Percentiles rank a stretch among this genome's conserved stretches.
These are phyloP conservation scores for Cryphonectria parasitica DNA, from an alignment of 2,329 filamentous ascomycete genomes.

Conservation along the genomic window DNA sequence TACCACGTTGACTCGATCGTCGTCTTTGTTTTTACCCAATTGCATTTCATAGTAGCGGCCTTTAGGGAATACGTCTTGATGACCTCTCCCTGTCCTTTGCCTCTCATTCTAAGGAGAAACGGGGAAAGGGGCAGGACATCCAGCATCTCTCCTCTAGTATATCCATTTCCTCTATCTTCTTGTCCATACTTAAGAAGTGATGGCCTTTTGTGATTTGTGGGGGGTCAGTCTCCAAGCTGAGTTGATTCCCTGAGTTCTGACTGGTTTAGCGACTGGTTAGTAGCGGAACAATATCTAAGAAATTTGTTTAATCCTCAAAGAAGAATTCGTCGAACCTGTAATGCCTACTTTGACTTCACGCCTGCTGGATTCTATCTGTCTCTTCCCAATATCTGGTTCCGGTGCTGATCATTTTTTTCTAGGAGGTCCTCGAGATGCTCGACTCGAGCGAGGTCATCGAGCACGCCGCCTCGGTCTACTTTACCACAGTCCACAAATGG, in stretches of 20 bases:
- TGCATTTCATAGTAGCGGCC: not conserved
- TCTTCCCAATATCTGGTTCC: no score
- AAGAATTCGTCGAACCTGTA: not conserved
- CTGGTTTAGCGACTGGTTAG: not conserved
- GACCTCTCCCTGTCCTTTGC: not conserved
- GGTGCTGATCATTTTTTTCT: not conserved
- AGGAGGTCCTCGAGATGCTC: conserved; percentile 46
- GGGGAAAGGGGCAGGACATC: no score
- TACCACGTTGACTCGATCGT: not conserved
- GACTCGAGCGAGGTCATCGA: conserved; percentile 44
- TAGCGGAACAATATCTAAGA: not conserved
- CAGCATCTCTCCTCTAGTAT: not conserved
- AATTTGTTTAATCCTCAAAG: not conserved
- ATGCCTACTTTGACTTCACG: not conserved
- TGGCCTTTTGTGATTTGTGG: not conserved
- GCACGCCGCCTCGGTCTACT: conserved; percentile 45
- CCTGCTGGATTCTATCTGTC: not conserved
- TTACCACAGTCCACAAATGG: conserved; percentile 50
- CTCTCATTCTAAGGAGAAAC: no score
- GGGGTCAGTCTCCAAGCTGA: not conserved
- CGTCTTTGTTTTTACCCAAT: no score
- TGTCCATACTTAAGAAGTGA: not conserved
- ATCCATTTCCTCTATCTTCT: not conserved
- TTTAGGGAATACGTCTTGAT: not conserved
- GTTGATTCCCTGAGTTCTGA: not conserved